Evolutionary conservation across 371 early-diverging fungal genomes (phyloP).

Genomic region (Mucor plumbeus): DNA sequence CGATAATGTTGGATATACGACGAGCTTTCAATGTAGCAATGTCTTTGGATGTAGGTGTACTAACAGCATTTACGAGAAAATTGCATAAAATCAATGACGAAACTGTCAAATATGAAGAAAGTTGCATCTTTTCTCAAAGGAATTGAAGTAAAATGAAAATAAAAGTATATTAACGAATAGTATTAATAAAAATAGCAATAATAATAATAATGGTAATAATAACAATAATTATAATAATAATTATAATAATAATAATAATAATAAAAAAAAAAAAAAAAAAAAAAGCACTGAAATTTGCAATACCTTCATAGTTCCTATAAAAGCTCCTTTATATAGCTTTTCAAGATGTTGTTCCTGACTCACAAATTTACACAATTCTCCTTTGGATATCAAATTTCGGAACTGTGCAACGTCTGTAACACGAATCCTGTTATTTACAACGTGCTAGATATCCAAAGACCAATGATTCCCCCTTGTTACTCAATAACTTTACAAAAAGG

Average conservation of each 20-base stretch:
- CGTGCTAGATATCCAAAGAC: constrained; percentile 5
- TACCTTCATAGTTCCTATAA: not conserved
- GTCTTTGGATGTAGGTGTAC: not conserved
- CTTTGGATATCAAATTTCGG: not conserved
- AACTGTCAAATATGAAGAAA: constrained; percentile 6
- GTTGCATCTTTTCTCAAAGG: constrained; percentile 10
- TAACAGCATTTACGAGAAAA: constrained; percentile 7
- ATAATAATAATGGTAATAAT: too few relatives aligned
- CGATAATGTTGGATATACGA: not conserved
- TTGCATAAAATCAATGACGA: constrained; percentile 8
- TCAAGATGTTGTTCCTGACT: too few relatives aligned
- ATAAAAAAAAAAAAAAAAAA: too few relatives aligned
- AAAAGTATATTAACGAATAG: not conserved
- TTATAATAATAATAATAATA: too few relatives aligned
- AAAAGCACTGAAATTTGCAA: not conserved
- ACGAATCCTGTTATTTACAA: not conserved
- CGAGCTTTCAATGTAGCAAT: not conserved
- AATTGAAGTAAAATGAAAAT: not conserved
- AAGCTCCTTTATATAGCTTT: constrained; percentile 1
- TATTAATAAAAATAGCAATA: too few relatives aligned
- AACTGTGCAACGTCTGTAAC: not conserved
- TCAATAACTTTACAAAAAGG: not conserved
- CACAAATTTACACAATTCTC: not conserved
- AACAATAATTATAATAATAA: too few relatives aligned
- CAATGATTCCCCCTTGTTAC: not conserved